phyloP scores from a whole-genome alignment of 768 basidiomycete genomes.

The Russula abietina region DNA sequence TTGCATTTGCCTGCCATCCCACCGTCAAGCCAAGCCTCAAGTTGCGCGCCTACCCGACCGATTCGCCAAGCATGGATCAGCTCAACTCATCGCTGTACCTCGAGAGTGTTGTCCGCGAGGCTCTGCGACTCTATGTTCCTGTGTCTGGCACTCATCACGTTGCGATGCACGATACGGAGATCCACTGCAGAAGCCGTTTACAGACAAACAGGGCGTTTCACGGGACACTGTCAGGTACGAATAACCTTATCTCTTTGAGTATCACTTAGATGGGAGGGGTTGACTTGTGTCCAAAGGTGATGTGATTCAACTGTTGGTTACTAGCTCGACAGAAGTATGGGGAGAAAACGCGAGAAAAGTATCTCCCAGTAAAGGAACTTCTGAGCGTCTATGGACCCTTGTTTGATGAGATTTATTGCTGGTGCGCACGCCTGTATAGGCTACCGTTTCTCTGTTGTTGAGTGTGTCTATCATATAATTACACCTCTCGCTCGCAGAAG shows the following conservation, averaged over 20 bases:
- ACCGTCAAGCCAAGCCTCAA: constrained; percentile 34
- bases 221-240: constrained; percentile 22
- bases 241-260: no score
- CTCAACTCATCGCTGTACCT: constrained; percentile 32
- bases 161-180: constrained; percentile 28
- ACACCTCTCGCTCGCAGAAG: no score
- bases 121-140: constrained; percentile 29
- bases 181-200: constrained; percentile 28
- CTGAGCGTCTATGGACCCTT: constrained; percentile 24
- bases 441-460: constrained; percentile 28
- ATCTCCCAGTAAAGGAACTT: no score
- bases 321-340: constrained; percentile 30
- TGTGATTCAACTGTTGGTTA: constrained; percentile 25
- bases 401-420: constrained; percentile 30
- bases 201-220: constrained; percentile 21
- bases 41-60: constrained; percentile 25
- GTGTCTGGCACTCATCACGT: constrained; percentile 26
- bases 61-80: constrained; percentile 29
- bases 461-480: constrained; percentile 17
- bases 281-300: constrained; percentile 22
- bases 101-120: constrained; percentile 32
- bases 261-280: not conserved
- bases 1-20: constrained; percentile 30
- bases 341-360: constrained; percentile 34
- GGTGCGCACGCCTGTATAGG: constrained; percentile 31